Evolutionary conservation across 139 green algal genomes (phyloP).

Genomic region (Coelastrella sp.): DNA sequence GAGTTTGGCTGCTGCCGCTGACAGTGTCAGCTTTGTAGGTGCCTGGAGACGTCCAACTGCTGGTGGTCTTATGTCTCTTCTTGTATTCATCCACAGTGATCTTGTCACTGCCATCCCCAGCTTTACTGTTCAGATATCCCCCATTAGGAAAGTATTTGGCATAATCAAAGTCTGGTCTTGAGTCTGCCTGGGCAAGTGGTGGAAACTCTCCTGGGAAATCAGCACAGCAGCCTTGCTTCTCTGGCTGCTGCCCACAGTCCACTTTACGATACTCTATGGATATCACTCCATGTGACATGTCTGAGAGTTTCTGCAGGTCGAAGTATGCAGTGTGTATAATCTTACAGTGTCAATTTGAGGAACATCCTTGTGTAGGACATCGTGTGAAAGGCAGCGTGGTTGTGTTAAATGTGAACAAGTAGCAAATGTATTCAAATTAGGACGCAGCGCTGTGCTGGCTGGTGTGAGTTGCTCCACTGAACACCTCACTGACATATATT

Average conservation of each 20-base stretch:
- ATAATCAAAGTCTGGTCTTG: not conserved
- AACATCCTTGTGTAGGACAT: not conserved
- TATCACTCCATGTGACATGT: conserved; percentile 44
- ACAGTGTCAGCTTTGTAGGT: not conserved
- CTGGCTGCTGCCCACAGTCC: conserved; percentile 29
- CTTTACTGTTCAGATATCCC: conserved; percentile 22
- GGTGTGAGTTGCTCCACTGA: too few species aligned
- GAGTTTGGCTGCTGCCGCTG: not conserved
- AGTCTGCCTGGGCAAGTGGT: not conserved
- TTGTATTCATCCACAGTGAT: conserved; percentile 2
- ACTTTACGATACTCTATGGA: conserved; percentile 33
- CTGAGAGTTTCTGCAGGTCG: conserved; percentile 28
- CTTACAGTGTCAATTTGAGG: not conserved
- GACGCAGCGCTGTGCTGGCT: too few species aligned
- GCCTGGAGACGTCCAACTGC: not conserved
- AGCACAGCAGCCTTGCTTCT: not conserved
- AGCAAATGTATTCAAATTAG: too few species aligned
- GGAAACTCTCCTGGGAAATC: conserved; percentile 32
- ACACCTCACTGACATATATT: too few species aligned
- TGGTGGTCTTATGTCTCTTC: not conserved
- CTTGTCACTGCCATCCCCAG: conserved; percentile 30
- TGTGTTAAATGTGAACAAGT: too few species aligned
- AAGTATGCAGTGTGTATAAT: not conserved
- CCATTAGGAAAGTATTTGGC: conserved; percentile 43
- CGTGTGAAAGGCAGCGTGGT: not conserved